These are phyloP conservation scores for Cicer pinnatifidum DNA, from an alignment of 306 rosid genomes.

Conservation along the genomic window DNA sequence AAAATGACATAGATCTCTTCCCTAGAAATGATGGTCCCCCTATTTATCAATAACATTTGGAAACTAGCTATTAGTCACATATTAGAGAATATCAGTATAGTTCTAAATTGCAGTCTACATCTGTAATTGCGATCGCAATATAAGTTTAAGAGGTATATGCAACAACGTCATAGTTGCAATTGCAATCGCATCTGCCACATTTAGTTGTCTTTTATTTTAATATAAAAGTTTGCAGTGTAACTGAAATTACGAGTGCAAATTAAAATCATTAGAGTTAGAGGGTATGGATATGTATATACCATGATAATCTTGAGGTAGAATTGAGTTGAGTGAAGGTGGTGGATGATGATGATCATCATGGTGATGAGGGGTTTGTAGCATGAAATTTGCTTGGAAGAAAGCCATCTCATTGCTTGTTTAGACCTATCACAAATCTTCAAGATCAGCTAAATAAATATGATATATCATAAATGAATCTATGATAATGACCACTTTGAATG, in stretches of 20 bases:
- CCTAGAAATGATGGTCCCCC: constrained; percentile 81
- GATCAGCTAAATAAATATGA: constrained; percentile 32
- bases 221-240: too few species aligned
- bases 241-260: too few species aligned
- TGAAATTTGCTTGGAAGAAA: constrained; percentile 91
- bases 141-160: too few species aligned
- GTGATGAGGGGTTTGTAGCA: constrained; percentile 80
- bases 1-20: constrained; percentile 86
- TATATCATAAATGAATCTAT: constrained; percentile 13
- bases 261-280: constrained; percentile 9
- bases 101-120: too few species aligned
- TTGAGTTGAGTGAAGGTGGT: constrained; percentile 73
- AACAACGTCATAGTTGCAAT: too few species aligned
- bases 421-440: constrained; percentile 46
- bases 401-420: constrained; percentile 77
- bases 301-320: constrained; percentile 82
- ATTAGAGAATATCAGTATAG: too few species aligned
- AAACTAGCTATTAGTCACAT: neutral
- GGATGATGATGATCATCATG: constrained; percentile 63
- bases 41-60: constrained; percentile 49
- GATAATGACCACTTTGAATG: constrained; percentile 46
- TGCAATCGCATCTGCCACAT: too few species aligned
- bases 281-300: constrained; percentile 47
- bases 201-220: too few species aligned
- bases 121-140: too few species aligned